These are phyloP conservation scores for Aspergillus bombycis DNA, from an alignment of 2,329 filamentous ascomycete genomes.

Conservation along the genomic window DNA sequence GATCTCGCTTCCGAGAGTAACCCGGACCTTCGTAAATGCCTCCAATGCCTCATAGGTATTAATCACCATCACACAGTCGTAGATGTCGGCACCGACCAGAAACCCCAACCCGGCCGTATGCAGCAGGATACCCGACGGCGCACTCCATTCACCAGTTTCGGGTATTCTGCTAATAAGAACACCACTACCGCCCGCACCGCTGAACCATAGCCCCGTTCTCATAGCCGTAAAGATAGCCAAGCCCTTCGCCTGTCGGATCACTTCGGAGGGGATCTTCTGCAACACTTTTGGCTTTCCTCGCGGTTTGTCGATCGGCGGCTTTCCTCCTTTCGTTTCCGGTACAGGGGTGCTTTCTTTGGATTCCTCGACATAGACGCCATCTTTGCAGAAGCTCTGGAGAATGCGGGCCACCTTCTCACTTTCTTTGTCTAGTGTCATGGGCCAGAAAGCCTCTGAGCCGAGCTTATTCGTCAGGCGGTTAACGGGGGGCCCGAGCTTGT, in stretches of 20 bases:
- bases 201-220: conserved; percentile 87
- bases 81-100: conserved; percentile 86
- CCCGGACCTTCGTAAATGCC: conserved; percentile 75
- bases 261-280: conserved; percentile 81
- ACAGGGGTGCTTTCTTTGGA: conserved; percentile 46
- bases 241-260: conserved; percentile 85
- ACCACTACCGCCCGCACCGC: conserved; percentile 87
- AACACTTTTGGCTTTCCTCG: conserved; percentile 64
- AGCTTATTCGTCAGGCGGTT: conserved; percentile 81
- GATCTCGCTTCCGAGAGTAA: conserved; percentile 80
- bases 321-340: conserved; percentile 15
- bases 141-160: conserved; percentile 84
- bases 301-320: conserved; percentile 53
- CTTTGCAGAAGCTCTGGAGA: conserved; percentile 83
- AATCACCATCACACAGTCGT: conserved; percentile 93
- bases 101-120: conserved; percentile 88
- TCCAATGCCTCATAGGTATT: conserved; percentile 83
- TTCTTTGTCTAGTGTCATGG: conserved; percentile 81
- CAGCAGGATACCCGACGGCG: conserved; percentile 84
- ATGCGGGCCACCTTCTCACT: conserved; percentile 89
- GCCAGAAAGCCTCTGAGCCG: conserved; percentile 81
- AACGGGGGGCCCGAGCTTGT: conserved; percentile 73
- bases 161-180: conserved; percentile 77
- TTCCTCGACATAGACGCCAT: conserved; percentile 68
- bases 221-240: conserved; percentile 93